Percentiles rank a stretch among this genome's conserved stretches.
phyloP scores from a whole-genome alignment of 1,139 yeast species.

The Meyerozyma guilliermondii region DNA sequence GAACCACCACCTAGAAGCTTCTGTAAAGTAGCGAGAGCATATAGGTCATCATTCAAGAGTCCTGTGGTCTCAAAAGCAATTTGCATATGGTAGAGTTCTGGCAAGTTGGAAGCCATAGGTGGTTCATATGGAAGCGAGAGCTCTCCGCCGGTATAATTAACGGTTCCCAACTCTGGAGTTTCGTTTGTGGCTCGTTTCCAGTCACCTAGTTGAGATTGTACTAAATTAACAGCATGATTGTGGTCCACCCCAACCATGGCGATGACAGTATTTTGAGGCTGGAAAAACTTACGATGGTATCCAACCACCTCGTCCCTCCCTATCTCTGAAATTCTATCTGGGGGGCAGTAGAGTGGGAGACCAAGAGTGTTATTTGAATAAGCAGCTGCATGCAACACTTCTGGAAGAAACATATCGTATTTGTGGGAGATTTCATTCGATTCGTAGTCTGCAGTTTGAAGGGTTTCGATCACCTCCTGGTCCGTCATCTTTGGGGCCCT shows the following conservation, averaged over 20 bases:
- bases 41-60: conserved; percentile 78
- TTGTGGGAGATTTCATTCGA: conserved; percentile 75
- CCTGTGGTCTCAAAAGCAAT: conserved; percentile 88
- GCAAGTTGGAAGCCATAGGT: conserved; percentile 63
- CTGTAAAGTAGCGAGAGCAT: conserved; percentile 86
- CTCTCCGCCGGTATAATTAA: conserved; percentile 78
- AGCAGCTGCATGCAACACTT: conserved; percentile 79
- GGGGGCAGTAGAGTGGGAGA: conserved; percentile 78
- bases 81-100: conserved; percentile 82
- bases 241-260: conserved; percentile 87
- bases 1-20: conserved; percentile 97
- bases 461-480: conserved; percentile 70
- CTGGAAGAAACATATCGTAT: conserved; percentile 87
- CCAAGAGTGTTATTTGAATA: conserved; percentile 73
- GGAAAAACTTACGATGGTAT: conserved; percentile 65
- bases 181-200: conserved; percentile 35
- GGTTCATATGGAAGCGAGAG: conserved; percentile 63
- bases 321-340: conserved; percentile 56
- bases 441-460: conserved; percentile 74
- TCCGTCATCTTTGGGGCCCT: conserved; percentile 62
- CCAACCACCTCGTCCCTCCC: conserved; percentile 48
- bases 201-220: conserved; percentile 60
- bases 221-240: conserved; percentile 60
- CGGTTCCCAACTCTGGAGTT: conserved; percentile 37
- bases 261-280: conserved; percentile 78